phyloP scores from a whole-genome alignment of 2,329 filamentous ascomycete genomes.

The Sporothrix humicola region DNA sequence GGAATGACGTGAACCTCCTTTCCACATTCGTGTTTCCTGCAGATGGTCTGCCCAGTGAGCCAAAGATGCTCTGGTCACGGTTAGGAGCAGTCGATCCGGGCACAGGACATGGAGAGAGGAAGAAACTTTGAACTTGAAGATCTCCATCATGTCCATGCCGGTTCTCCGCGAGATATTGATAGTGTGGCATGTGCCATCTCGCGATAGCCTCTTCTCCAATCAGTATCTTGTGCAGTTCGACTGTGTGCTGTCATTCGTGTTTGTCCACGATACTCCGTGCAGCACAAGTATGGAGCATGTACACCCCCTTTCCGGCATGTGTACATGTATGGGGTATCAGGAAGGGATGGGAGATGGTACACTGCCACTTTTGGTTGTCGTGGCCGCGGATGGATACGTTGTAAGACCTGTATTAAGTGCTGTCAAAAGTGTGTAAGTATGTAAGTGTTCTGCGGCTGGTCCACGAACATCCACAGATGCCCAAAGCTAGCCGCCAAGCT shows the following conservation, averaged over 20 bases:
- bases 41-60: conserved; percentile 1
- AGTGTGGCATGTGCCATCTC: not conserved
- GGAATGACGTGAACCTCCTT: not conserved
- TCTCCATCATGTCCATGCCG: not conserved
- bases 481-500: not conserved
- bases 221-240: not conserved
- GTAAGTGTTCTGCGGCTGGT: not conserved
- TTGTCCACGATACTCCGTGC: not conserved
- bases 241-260: not conserved
- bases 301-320: not conserved
- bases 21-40: not conserved
- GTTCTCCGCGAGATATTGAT: not conserved
- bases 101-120: not conserved
- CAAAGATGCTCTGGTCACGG: not conserved
- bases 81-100: not conserved
- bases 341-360: not conserved
- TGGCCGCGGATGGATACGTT: not conserved
- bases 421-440: not conserved
- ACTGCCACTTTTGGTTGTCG: not conserved
- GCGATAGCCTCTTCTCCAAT: not conserved
- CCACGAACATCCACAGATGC: not conserved
- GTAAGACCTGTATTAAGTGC: not conserved
- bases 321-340: not conserved
- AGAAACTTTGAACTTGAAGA: too few species aligned
- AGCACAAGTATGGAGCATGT: too few species aligned